Evolutionary conservation across 495 filamentous ascomycete species (phyloP), one percentile per base, ranked within the genome.

Genomic region (Penicillium psychrofluorescens): DNA sequence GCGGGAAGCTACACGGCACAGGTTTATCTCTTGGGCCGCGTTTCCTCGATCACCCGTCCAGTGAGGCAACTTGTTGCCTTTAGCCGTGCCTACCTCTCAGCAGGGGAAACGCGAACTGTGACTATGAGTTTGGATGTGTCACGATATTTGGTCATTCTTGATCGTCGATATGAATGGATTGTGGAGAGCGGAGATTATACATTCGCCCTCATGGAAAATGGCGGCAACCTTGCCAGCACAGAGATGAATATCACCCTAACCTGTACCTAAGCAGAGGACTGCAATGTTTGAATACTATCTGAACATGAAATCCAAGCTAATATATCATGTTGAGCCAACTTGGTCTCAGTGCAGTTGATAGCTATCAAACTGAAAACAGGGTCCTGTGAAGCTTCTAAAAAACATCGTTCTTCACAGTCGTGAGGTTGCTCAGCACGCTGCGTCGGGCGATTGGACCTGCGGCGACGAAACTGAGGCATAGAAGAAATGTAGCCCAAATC

Each of bases 51-150:
- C 29, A 55, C 58, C 14, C 67, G 67, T 32, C 67, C 65, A 0
- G 56, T 69, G 5, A 66, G 50, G 35, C 68, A 72, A 41, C 60
- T 72, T 13, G 56, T 66, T 6, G 60, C 63, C 11, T 68, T 72
- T 35, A 40, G 58, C 29, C 56, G 59, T 5, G 50, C 63, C 7
- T 60, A 67, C 16, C 48, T 71, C 35, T 34, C 50, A 8, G 41
- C 58, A 7, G 62, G 63, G 4, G 41, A 63, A 38, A 48, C 58
- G 15, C 41, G 15, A 8, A 40, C 34, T 1, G 42, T 64, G 11
- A 45, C 45, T 4, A 37, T 47, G 38, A 15, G 14, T 11, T 13
- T 47, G 10, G 44, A 47, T 13, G 44, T 47, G 14, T 41, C 49
- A 62, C 51, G 67, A 32, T 72, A 70, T 54, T 51, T 71, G 14